These are phyloP conservation scores for Cryphonectria parasitica DNA, from an alignment of 2,329 filamentous ascomycete genomes.

Conservation along the genomic window DNA sequence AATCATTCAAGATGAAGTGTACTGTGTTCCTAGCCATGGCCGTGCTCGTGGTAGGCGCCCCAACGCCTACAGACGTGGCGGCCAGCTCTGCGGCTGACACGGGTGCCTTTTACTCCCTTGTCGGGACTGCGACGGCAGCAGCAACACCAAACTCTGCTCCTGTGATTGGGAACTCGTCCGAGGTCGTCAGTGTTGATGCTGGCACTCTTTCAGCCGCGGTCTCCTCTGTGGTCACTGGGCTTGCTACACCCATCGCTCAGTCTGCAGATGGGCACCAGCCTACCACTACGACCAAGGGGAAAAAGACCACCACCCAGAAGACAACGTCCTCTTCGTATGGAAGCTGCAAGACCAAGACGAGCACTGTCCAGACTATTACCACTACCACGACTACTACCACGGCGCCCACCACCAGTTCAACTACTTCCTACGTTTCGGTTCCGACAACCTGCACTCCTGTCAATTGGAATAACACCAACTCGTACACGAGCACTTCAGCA, in stretches of 20 bases:
- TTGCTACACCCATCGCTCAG: not conserved
- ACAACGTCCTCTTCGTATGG: not conserved
- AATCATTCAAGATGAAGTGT: constrained; percentile 38
- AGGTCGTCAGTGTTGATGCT: not conserved
- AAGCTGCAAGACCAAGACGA: constrained; percentile 1
- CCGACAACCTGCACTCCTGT: constrained; percentile 9
- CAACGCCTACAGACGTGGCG: not conserved
- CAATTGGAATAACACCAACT: constrained; percentile 9
- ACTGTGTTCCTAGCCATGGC: not conserved
- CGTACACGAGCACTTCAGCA: constrained; percentile 6
- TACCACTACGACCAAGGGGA: not conserved
- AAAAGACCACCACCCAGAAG: not conserved
- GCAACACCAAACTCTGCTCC: not conserved
- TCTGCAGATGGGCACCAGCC: not conserved
- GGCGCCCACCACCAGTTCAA: too few relatives aligned
- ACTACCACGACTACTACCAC: not conserved
- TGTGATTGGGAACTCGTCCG: not conserved
- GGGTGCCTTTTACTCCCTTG: constrained; percentile 4
- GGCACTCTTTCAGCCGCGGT: not conserved
- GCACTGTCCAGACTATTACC: not conserved
- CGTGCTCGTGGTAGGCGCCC: not conserved
- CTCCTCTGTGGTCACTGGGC: not conserved
- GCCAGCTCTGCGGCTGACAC: not conserved
- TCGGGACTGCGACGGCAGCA: constrained; percentile 1
- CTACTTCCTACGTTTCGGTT: not conserved